Percentiles rank a stretch among this genome's conserved stretches.
These are phyloP conservation scores for Saprolegnia diclina DNA, from an alignment of 352 stramenopile genomes.

Conservation along the genomic window DNA sequence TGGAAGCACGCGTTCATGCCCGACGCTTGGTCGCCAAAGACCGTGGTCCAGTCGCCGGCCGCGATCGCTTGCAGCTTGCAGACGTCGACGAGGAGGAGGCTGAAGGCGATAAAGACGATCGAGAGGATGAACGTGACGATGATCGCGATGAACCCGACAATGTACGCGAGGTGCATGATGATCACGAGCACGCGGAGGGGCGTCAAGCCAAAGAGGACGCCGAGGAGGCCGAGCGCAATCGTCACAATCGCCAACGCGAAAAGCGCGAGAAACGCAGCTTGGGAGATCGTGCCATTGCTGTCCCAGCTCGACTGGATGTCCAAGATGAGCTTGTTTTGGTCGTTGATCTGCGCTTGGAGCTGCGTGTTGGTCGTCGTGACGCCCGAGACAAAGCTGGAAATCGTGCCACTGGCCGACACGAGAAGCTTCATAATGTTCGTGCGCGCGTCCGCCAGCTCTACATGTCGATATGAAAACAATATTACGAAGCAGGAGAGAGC, in stretches of 20 bases:
- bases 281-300: slow-evolving; percentile 32
- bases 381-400: slow-evolving; percentile 36
- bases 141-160: slow-evolving; percentile 59
- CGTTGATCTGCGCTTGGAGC: slow-evolving; percentile 34
- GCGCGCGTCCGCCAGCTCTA: slow-evolving; percentile 35
- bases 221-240: slow-evolving; percentile 52
- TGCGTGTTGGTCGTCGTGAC: slow-evolving; percentile 33
- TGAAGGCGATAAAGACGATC: slow-evolving; percentile 44
- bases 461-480: background rate
- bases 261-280: slow-evolving; percentile 43
- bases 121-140: slow-evolving; percentile 60
- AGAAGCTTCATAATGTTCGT: slow-evolving; percentile 38
- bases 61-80: slow-evolving; percentile 53
- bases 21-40: slow-evolving; percentile 44
- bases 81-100: slow-evolving; percentile 52
- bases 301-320: slow-evolving; percentile 39
- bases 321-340: slow-evolving; percentile 33
- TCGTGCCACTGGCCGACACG: slow-evolving; percentile 33
- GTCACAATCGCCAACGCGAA: slow-evolving; percentile 50
- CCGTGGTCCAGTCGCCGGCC: slow-evolving; percentile 46
- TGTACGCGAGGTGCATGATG: slow-evolving; percentile 69
- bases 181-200: slow-evolving; percentile 53
- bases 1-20: slow-evolving; percentile 56
- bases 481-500: background rate
- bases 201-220: slow-evolving; percentile 58